These are phyloP conservation scores for Thamnidium elegans DNA, from an alignment of 192 early-diverging fungal genomes.

Conservation along the genomic window DNA sequence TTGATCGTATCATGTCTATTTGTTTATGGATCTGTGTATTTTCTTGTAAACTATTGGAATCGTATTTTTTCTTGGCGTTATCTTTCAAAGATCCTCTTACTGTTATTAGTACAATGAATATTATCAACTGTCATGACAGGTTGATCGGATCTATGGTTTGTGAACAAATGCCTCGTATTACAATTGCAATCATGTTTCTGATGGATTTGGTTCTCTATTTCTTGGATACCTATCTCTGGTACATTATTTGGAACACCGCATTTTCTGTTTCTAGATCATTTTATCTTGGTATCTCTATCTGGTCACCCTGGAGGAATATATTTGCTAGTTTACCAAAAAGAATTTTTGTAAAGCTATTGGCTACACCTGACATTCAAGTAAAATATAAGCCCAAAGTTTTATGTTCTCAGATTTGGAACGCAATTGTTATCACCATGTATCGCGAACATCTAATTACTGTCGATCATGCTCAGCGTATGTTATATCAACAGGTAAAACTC, in stretches of 20 bases:
- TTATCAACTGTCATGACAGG: conserved; percentile 59
- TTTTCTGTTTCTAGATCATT: conserved; percentile 78
- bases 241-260: conserved; percentile 79
- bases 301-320: conserved; percentile 80
- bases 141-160: conserved; percentile 58
- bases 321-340: conserved; percentile 77
- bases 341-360: conserved; percentile 73
- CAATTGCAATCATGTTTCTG: conserved; percentile 70
- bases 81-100: conserved; percentile 77
- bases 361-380: conserved; percentile 69
- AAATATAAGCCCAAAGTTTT: conserved; percentile 77
- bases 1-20: conserved; percentile 67
- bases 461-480: conserved; percentile 69
- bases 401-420: conserved; percentile 83
- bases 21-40: conserved; percentile 71
- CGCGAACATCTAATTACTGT: conserved; percentile 73
- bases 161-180: conserved; percentile 63
- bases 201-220: conserved; percentile 76
- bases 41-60: conserved; percentile 74
- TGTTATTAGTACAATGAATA: conserved; percentile 46
- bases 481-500: conserved; percentile 65
- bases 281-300: conserved; percentile 75
- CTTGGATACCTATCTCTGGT: conserved; percentile 86
- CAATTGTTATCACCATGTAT: conserved; percentile 82
- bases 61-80: conserved; percentile 78